Conservation (phyloP, 2,329 filamentous ascomycete species). For the Clathrospora elynae region DNA sequence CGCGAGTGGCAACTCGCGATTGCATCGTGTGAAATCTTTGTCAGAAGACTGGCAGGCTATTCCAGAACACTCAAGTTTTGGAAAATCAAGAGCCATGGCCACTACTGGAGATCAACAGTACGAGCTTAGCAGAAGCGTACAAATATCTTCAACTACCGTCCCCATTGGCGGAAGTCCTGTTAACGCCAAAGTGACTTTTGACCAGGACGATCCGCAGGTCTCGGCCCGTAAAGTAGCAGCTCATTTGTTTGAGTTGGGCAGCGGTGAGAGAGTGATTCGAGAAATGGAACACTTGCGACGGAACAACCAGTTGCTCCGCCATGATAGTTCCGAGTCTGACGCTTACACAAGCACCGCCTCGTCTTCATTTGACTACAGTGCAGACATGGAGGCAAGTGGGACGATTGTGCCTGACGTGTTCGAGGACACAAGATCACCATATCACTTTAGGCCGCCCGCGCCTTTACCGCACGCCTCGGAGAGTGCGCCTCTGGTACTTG, state of each 20-base stretch:
- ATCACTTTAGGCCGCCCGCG: conserved; percentile 22
- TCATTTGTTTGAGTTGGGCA: conserved; percentile 27
- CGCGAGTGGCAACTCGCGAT: conserved; percentile 42
- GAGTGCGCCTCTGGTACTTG: conserved; percentile 32
- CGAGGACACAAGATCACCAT: conserved; percentile 35
- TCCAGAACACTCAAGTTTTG: conserved; percentile 42
- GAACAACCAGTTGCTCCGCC: conserved; percentile 49
- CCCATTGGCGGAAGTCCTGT: conserved; percentile 20
- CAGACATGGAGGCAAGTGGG: conserved; percentile 50
- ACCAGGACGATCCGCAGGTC: conserved; percentile 15
- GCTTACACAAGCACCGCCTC: conserved; percentile 42
- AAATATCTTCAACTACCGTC: conserved; percentile 37
- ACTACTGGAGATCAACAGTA: conserved; percentile 11
- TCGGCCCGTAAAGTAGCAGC: conserved; percentile 21
- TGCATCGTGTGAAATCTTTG: conserved; percentile 32
- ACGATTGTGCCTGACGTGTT: conserved; percentile 48
- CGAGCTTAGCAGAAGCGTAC: conserved; percentile 27
- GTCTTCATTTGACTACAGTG: conserved; percentile 33
- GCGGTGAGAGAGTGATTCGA: conserved; percentile 40
- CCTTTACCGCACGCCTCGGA: conserved; percentile 28
- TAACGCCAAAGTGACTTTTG: conserved; percentile 1
- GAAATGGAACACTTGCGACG: conserved; percentile 48
- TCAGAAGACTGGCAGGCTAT: conserved; percentile 36
- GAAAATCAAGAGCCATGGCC: conserved; percentile 21
- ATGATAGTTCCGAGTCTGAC: conserved; percentile 49